Base-by-base conservation (phyloP, 106 monocot genomes). In the Alisma plantagoaquatica region DNA sequence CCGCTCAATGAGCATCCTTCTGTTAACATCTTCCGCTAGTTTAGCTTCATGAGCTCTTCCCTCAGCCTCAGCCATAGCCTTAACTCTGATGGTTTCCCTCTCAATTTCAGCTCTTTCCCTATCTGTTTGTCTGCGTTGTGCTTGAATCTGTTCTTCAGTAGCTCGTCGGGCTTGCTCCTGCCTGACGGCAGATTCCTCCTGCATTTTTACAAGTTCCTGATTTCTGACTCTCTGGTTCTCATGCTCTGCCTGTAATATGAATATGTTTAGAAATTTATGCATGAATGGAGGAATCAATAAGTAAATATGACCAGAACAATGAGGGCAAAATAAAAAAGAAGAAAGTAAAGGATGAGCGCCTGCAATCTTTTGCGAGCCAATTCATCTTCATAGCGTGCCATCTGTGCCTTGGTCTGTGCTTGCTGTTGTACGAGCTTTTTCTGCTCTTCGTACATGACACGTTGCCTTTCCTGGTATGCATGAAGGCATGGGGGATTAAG, bases 151-250 rank as follows among this genome's bases (percentile, higher is more conserved):
- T 47, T 94, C 93, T 64, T 94, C 93, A 41, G 77, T 94, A 28
- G 77, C 75, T 53, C 83, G 87, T 3, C 93, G 70, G 56, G 77
- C 77, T 58, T 94, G 83, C 41, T 94, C 93, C 64, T 75, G 80
- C 33, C 80, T 76, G 29, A 88, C 70, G 11, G 84, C 71, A 23
- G 93, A 94, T 46, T 94, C 93, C 72, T 94, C 93, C 75, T 94
- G 93, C 80, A 94, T 87, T 54, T 84, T 94, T 33, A 94, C 93
- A 48, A 94, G 75, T 41, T 94, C 93, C 48, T 87, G 93, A 59
- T 94, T 94, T 67, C 93, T 87, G 18, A 51, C 58, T 71, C 93
- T 77, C 64, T 94, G 87, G 50, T 68, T 77, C 72, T 94, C 93
- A 73, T 94, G 82, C 26, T 94, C 93, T 42, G 80, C 87, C 86